Base-by-base conservation (phyloP, 2,329 filamentous ascomycete species). In the Apiospora koreana region DNA sequence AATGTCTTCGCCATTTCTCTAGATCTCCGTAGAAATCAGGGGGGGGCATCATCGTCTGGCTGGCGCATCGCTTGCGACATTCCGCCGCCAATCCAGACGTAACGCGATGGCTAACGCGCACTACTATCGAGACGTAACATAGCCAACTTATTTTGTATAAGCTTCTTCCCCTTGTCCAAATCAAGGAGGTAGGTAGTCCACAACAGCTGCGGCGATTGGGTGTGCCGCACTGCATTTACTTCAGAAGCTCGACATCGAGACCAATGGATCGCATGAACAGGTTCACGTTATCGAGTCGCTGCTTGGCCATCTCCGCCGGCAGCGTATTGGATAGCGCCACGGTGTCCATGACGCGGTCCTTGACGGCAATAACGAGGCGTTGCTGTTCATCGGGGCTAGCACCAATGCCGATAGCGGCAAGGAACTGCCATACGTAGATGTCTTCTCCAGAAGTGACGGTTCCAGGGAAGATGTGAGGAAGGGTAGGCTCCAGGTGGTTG, bases 221-320 rank as follows among this genome's bases (percentile, higher is more conserved):
- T n/a, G 8, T 62, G 31, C 31, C 31, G 28, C 54, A 2, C 18
- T 4, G 38, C 3, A 21, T 38, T 54, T 75, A 84, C 71, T 83
- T 80, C 72, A 90, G 81, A 68, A 92, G 82, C 76, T 98, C 96
- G 67, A 99, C 96, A 84, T 99, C 96, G 79, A 99, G 87, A n/a
- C 96, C 96, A 81, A 99, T 98, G 69, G 95, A 96, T 78, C 94
- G 92, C 95, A 99, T 98, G 81, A 99, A 99, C 69, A 99, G 84
- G 80, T 99, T 99, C 75, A 99, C 96, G 78, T 97, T 97, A 71
- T 92, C 92, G 70, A 97, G 86, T 71, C 95, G 91, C 79, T 94
- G 91, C 71, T 90, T 90, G 16, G 93, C 91, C 90, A 98, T 94
- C 70, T 96, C 93, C 21, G 91, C 87, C 23, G 96, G 95, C 43